These are phyloP conservation scores for Sugiyamaella sp. DNA, from an alignment of 1,139 yeast genomes.

Conservation along the genomic window DNA sequence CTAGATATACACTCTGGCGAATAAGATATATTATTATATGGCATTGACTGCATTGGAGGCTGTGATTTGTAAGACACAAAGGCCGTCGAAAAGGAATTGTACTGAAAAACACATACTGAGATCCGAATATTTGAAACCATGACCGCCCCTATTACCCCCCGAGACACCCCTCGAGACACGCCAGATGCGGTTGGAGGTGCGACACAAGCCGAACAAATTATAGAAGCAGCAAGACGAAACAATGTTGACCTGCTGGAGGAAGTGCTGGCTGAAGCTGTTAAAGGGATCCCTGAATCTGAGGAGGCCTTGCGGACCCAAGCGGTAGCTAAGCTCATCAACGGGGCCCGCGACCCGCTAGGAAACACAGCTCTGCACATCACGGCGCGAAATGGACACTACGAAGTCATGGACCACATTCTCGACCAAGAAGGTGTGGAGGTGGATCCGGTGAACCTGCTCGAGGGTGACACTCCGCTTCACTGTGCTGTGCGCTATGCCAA, in stretches of 20 bases:
- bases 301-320: slow-evolving; percentile 37
- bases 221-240: slow-evolving; percentile 88
- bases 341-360: slow-evolving; percentile 75
- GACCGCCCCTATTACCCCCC: slow-evolving; percentile 14
- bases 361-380: slow-evolving; percentile 84
- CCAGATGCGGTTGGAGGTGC: slow-evolving; percentile 60
- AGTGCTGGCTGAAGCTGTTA: slow-evolving; percentile 49
- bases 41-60: neutral
- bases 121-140: neutral
- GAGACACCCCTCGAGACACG: slow-evolving; percentile 17
- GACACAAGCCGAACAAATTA: slow-evolving; percentile 70
- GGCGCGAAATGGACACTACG: slow-evolving; percentile 76
- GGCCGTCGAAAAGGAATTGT: neutral
- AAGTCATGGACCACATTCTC: slow-evolving; percentile 75
- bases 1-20: too few species aligned
- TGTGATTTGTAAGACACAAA: neutral
- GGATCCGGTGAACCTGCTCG: slow-evolving; percentile 71
- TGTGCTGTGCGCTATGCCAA: slow-evolving; percentile 74
- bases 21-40: too few species aligned
- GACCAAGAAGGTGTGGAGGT: slow-evolving; percentile 92
- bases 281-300: slow-evolving; percentile 13
- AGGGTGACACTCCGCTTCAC: slow-evolving; percentile 90
- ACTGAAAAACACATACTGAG: neutral
- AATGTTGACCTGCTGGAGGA: slow-evolving; percentile 73
- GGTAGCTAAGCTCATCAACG: slow-evolving; percentile 65